Conservation (phyloP, 768 basidiomycete genomes). For the Sistotremastrum suecicum region DNA sequence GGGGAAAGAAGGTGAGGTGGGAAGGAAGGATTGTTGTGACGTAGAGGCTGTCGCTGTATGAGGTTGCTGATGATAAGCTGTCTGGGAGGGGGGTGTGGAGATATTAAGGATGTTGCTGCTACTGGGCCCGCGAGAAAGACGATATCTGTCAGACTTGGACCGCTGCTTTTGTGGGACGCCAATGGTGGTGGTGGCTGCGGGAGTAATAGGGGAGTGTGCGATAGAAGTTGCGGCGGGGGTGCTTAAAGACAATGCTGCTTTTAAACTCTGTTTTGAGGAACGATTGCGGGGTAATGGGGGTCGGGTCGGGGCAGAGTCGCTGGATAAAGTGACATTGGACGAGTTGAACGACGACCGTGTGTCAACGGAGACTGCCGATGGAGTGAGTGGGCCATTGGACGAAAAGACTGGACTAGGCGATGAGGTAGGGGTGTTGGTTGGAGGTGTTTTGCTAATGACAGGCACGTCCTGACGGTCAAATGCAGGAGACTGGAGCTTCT, state of each 20-base stretch:
- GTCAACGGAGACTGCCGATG: slow-evolving; percentile 40
- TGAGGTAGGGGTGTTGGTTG: slow-evolving; percentile 1
- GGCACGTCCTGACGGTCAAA: slow-evolving; percentile 6
- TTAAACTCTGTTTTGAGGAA: neutral
- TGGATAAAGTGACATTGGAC: slow-evolving; percentile 53
- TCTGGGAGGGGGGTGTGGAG: slow-evolving; percentile 12
- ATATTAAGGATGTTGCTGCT: neutral
- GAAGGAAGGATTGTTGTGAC: slow-evolving; percentile 34
- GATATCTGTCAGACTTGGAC: slow-evolving; percentile 19
- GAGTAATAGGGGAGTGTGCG: slow-evolving; percentile 12
- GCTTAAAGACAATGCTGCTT: neutral
- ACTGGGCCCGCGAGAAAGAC: slow-evolving; percentile 11
- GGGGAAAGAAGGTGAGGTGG: slow-evolving; percentile 16
- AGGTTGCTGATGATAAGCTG: slow-evolving; percentile 19
- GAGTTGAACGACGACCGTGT: slow-evolving; percentile 68
- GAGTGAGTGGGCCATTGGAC: slow-evolving; percentile 36
- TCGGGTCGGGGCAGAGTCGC: slow-evolving; percentile 34
- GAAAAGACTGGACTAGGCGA: slow-evolving; percentile 13
- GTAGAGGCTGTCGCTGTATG: slow-evolving; percentile 15
- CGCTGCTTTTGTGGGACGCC: slow-evolving; percentile 11
- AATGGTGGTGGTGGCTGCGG: slow-evolving; percentile 17
- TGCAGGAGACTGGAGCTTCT: neutral
- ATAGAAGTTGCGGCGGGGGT: slow-evolving; percentile 16
- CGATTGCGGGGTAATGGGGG: neutral
- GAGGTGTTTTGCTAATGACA: slow-evolving; percentile 2